phyloP scores from a whole-genome alignment of 768 basidiomycete genomes.

The Suillus luteus region DNA sequence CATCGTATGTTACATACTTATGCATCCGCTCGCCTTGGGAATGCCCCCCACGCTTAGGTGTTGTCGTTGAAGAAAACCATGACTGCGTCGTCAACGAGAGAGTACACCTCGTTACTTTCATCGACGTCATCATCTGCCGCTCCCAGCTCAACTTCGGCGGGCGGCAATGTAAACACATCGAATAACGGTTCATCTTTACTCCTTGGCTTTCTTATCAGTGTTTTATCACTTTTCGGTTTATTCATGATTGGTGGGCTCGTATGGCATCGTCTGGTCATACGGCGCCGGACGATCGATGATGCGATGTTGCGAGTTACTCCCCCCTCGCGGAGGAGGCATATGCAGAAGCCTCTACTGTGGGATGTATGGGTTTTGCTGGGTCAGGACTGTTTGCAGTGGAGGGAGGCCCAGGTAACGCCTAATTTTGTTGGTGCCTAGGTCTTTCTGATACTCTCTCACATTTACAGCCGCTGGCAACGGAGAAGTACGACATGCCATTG shows the following conservation, averaged over 20 bases:
- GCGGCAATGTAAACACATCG: not conserved
- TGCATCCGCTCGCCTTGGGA: conserved; percentile 18
- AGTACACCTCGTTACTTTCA: conserved; percentile 7
- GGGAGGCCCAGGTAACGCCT: conserved; percentile 25
- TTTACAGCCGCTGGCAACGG: conserved; percentile 29
- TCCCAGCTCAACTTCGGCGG: not conserved
- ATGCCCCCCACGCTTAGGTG: conserved; percentile 7
- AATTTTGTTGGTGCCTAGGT: conserved; percentile 19
- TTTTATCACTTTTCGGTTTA: conserved; percentile 32
- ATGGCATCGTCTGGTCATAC: conserved; percentile 35
- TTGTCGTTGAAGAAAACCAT: conserved; percentile 19
- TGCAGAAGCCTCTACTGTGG: conserved; percentile 26
- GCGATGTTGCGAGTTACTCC: conserved; percentile 16
- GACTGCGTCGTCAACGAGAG: conserved; percentile 21
- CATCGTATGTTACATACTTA: conserved; percentile 8
- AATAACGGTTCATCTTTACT: conserved; percentile 24
- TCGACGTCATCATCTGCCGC: conserved; percentile 10
- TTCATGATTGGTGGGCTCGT: conserved; percentile 33
- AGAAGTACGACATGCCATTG: conserved; percentile 8
- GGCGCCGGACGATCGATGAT: conserved; percentile 33
- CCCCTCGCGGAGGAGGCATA: conserved; percentile 2
- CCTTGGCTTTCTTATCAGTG: conserved; percentile 35
- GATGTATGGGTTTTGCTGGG: conserved; percentile 21
- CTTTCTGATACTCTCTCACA: not conserved
- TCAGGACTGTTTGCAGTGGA: conserved; percentile 16